These are phyloP conservation scores for Acer saccharum DNA, from an alignment of 345 rosid genomes.

Conservation along the genomic window DNA sequence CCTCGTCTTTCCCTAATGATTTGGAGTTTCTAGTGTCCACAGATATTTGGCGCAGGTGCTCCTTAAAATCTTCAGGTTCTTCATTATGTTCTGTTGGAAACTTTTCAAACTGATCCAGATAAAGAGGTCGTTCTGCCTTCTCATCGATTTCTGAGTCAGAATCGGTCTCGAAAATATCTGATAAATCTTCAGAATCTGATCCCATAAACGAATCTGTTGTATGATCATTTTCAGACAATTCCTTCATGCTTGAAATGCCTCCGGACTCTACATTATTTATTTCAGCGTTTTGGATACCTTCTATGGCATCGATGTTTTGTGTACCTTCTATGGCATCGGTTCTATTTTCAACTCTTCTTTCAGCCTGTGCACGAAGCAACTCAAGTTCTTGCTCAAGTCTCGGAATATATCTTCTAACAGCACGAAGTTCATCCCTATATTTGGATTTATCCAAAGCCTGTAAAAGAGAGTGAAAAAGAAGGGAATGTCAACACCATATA, in stretches of 20 bases:
- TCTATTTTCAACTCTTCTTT: conserved; percentile 31
- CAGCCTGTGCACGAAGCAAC: conserved; percentile 62
- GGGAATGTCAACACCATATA: background rate
- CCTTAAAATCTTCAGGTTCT: conserved; percentile 58
- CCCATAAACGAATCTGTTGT: conserved; percentile 36
- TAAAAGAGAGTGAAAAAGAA: conserved; percentile 3
- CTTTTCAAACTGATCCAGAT: conserved; percentile 72
- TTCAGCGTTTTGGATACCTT: conserved; percentile 21
- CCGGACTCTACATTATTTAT: conserved; percentile 42
- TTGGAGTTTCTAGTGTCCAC: conserved; percentile 25
- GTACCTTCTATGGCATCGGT: conserved; percentile 24
- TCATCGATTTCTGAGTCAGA: conserved; percentile 57
- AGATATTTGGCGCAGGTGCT: conserved; percentile 47
- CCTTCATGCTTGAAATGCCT: conserved; percentile 33
- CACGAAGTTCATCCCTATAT: conserved; percentile 77
- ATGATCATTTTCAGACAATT: conserved; percentile 45
- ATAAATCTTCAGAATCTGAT: conserved; percentile 76
- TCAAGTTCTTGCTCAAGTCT: conserved; percentile 83
- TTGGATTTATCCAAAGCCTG: conserved; percentile 91
- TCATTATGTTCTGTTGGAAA: conserved; percentile 47
- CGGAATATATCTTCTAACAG: conserved; percentile 78
- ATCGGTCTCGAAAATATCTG: conserved; percentile 87
- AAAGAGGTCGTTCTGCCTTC: conserved; percentile 50
- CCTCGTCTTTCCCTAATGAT: conserved; percentile 30
- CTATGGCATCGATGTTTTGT: conserved; percentile 10